Base-by-base conservation (phyloP, 139 green algal genomes). In the Pleodorina starrii region DNA sequence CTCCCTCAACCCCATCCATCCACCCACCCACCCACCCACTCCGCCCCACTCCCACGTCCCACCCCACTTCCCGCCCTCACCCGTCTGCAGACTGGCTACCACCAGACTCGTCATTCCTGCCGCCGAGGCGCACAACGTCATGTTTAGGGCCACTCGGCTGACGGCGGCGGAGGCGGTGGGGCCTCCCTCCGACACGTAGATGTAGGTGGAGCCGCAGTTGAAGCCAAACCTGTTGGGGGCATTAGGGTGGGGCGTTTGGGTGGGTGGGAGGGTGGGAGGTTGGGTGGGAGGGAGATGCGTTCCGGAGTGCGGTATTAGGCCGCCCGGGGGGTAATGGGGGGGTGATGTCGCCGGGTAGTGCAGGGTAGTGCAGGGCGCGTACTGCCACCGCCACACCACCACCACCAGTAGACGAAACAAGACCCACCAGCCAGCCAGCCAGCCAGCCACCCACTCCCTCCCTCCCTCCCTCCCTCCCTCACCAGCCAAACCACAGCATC, bases 141-240 rank as follows among this genome's bases (percentile, higher is more conserved):
- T 94, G 80, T 94, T 94, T 69, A 94, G 74, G 25, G 89, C 82
- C 32, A 92, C 83, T 2, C 89, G 89, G 78, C 23, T 72, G 2
- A 75, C 78, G 25, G 85, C 63, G n/a, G 40, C n/a, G 2, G 57
- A 35, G 19, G 68, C 83, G 27, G 54, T 59, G 1, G 42, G 46
- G 25, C 63, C 76, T 5, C 60, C 81, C 27, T 77, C 60, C 23
- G 29, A 32, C 51, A 74, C 75, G 63, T 88, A 88, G 66, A 88
- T 69, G 83, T 88, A 88, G 25, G 83, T 88, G 69, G 66, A 81
- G 83, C 83, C 83, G 83, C 83, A 88, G 46, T 88, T 88, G 48
- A 88, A 88, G 36, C 83, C 83, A 25, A 81, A 88, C 83, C 83
- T 81, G 48, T 1, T 27, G 17, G 43, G n/a, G n/a, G n/a, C n/a